Conservation (phyloP, 768 basidiomycete species). For the Tricholoma furcatifolium region DNA sequence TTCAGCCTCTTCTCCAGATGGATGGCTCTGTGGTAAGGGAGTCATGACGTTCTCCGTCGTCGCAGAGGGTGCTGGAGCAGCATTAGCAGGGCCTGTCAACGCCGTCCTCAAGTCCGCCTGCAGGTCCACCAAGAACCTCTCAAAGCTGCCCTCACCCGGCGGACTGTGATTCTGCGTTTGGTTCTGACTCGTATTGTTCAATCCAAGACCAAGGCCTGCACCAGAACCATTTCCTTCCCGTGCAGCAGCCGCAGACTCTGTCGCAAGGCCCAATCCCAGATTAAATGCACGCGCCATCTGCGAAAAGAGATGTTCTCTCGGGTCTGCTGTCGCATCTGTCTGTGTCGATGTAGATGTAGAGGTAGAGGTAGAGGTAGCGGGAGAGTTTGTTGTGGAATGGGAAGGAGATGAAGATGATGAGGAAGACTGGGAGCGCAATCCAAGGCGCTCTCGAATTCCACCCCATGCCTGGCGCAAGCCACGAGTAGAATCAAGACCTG, state of each 20-base stretch:
- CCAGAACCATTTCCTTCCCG: neutral
- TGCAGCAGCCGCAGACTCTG: constrained; percentile 18
- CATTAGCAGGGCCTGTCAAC: constrained; percentile 32
- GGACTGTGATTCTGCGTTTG: constrained; percentile 7
- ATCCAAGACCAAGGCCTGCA: constrained; percentile 5
- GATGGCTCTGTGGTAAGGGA: no score
- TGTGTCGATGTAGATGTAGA: constrained; percentile 5
- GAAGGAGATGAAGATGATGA: constrained; percentile 7
- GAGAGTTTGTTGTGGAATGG: no score
- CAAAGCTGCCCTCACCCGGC: constrained; percentile 68
- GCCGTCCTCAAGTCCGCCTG: constrained; percentile 71
- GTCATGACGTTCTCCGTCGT: neutral
- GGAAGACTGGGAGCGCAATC: constrained; percentile 36
- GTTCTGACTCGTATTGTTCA: neutral
- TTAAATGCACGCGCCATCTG: constrained; percentile 85
- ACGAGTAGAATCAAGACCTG: constrained; percentile 29
- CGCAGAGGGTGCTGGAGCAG: neutral
- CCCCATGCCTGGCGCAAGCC: constrained; percentile 69
- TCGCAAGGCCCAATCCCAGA: constrained; percentile 56
- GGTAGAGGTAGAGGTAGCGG: constrained; percentile 14
- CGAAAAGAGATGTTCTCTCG: constrained; percentile 69
- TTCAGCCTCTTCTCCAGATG: no score
- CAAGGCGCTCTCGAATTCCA: constrained; percentile 66
- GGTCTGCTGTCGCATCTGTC: constrained; percentile 31
- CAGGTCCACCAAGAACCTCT: constrained; percentile 76